Conservation (phyloP, 257 asterid species). For the Knoxia roxburghii region DNA sequence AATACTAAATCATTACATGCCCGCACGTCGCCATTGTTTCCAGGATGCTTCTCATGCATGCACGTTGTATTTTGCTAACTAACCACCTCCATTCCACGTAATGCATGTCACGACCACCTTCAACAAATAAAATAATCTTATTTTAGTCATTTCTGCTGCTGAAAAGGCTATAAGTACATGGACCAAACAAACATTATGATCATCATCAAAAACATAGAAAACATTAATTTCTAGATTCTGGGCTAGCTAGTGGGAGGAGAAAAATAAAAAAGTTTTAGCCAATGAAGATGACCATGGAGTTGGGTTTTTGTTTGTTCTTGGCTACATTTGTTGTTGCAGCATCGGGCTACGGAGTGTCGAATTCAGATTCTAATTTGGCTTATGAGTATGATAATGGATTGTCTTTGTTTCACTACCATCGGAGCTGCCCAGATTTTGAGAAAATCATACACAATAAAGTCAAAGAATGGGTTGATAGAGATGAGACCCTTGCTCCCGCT, state of each 20-base stretch:
- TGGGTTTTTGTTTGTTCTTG: neutral
- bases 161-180: neutral
- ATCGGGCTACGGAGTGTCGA: neutral
- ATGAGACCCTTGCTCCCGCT: slow-evolving; percentile 57
- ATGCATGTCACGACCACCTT: slow-evolving; percentile 11
- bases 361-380: neutral
- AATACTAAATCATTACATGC: slow-evolving; percentile 4
- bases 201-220: neutral
- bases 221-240: neutral
- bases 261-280: too few relatives aligned
- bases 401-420: slow-evolving; percentile 30
- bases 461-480: slow-evolving; percentile 45
- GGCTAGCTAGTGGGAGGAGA: too few relatives aligned
- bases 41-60: slow-evolving; percentile 10
- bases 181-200: neutral
- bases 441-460: slow-evolving; percentile 43
- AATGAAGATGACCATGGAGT: slow-evolving; percentile 13
- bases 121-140: neutral
- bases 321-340: slow-evolving; percentile 14
- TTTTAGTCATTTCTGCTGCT: neutral
- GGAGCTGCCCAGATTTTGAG: slow-evolving; percentile 58
- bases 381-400: slow-evolving; percentile 21
- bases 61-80: neutral
- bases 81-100: neutral
- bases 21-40: slow-evolving; percentile 18